Percentiles rank a stretch among this genome's conserved stretches.
Conservation (phyloP, 805 yeast genomes). For the Hanseniaspora occidentalis region DNA sequence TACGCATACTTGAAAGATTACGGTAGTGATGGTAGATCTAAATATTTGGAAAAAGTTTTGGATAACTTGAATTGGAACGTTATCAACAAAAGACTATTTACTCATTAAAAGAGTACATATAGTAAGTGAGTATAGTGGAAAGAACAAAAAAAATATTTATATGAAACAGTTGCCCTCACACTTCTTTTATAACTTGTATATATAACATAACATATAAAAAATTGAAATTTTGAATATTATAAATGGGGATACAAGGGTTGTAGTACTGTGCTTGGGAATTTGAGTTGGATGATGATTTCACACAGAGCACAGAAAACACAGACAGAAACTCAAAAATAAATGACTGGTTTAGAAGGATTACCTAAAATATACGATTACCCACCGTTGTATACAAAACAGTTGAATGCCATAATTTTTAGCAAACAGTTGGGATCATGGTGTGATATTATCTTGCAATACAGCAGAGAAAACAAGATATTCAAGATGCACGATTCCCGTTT, state of each 20-base stretch:
- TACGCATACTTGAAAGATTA: constrained; percentile 76
- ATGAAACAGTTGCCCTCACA: too few relatives aligned
- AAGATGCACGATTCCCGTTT: not conserved
- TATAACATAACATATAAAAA: not conserved
- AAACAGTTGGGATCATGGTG: constrained; percentile 78
- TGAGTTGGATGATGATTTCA: too few relatives aligned
- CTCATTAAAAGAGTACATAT: not conserved
- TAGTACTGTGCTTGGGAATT: too few relatives aligned
- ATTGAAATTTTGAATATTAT: not conserved
- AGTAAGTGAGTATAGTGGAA: too few relatives aligned
- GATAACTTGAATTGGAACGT: constrained; percentile 76
- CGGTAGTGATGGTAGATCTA: constrained; percentile 40
- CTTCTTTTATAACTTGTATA: not conserved
- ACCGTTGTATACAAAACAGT: constrained; percentile 84
- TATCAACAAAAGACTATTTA: constrained; percentile 33
- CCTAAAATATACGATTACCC: constrained; percentile 67
- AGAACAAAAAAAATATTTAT: too few relatives aligned
- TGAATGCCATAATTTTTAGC: constrained; percentile 63
- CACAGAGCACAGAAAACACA: not conserved
- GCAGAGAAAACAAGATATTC: constrained; percentile 36
- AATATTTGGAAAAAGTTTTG: constrained; percentile 66
- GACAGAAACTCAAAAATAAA: too few relatives aligned
- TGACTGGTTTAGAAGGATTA: constrained; percentile 9
- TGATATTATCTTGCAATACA: constrained; percentile 46
- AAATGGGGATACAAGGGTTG: too few relatives aligned